Evolutionary conservation across 179 eudicot genomes (phyloP).

Genomic region (Beta macrorhiza): DNA sequence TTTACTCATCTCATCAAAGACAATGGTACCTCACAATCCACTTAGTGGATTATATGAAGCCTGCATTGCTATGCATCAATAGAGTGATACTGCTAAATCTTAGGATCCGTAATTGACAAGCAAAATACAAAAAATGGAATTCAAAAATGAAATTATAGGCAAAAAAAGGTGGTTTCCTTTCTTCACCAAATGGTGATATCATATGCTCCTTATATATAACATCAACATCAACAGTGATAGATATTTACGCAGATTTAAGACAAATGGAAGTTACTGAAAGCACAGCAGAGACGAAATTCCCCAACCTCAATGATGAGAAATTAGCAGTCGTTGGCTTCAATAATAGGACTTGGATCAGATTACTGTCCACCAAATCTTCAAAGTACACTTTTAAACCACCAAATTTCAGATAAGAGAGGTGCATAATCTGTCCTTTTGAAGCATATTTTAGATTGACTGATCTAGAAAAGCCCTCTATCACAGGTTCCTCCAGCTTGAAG

Average conservation of each 20-base stretch:
- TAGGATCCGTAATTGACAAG: not conserved
- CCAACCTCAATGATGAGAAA: constrained; percentile 56
- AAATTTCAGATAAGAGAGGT: constrained; percentile 38
- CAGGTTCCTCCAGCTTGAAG: constrained; percentile 39
- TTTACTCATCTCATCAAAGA: not conserved
- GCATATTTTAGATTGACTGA: constrained; percentile 38
- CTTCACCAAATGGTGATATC: constrained; percentile 13
- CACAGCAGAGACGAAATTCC: constrained; percentile 19
- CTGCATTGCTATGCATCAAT: not conserved
- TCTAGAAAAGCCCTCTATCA: constrained; percentile 27
- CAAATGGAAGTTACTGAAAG: not conserved
- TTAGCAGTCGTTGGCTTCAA: constrained; percentile 51
- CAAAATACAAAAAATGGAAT: not conserved
- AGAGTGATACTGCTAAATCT: not conserved
- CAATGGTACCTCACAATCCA: too few species aligned
- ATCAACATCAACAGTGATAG: not conserved
- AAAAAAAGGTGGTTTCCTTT: constrained; percentile 6
- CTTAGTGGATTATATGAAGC: too few species aligned
- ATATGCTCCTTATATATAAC: constrained; percentile 8
- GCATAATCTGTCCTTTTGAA: constrained; percentile 45
- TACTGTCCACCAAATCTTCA: constrained; percentile 45
- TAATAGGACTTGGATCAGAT: constrained; percentile 38
- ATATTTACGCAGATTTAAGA: not conserved
- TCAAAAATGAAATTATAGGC: not conserved
- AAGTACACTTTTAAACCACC: constrained; percentile 66